Evolutionary conservation across 208 protist species (phyloP).

Genomic region (Trypanosoma boissoni): DNA sequence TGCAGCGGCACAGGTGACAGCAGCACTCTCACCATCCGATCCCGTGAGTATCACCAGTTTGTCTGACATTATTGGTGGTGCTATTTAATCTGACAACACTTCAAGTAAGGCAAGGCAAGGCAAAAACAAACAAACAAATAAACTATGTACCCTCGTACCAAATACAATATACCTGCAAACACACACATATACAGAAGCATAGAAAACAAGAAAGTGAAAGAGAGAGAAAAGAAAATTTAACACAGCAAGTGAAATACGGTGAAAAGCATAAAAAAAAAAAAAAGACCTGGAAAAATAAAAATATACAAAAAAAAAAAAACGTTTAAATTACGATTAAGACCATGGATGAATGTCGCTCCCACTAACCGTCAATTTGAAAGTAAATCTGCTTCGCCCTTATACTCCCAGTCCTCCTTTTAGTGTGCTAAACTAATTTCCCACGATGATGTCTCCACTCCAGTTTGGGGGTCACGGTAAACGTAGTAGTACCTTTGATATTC

Average conservation of each 20-base stretch:
- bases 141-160: too few species aligned
- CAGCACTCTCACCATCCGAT: constrained; percentile 55
- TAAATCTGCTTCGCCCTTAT: background rate
- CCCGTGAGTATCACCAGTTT: constrained; percentile 68
- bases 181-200: too few species aligned
- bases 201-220: background rate
- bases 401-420: background rate
- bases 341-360: too few species aligned
- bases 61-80: constrained; percentile 23
- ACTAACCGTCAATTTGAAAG: background rate
- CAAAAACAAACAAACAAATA: too few species aligned
- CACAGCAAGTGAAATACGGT: too few species aligned
- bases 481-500: constrained; percentile 75
- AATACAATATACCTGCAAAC: too few species aligned
- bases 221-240: background rate
- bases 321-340: too few species aligned
- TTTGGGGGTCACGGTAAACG: constrained; percentile 48
- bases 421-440: constrained; percentile 34
- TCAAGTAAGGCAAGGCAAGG: too few species aligned
- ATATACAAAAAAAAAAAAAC: constrained; percentile 4
- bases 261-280: constrained; percentile 18
- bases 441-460: constrained; percentile 56
- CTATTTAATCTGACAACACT: too few species aligned
- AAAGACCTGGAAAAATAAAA: background rate
- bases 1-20: constrained; percentile 59